Percentiles rank a stretch among this genome's conserved stretches.
Evolutionary conservation across 176 grass and related monocot genomes (phyloP).

Genomic region (Melocanna baccifera): DNA sequence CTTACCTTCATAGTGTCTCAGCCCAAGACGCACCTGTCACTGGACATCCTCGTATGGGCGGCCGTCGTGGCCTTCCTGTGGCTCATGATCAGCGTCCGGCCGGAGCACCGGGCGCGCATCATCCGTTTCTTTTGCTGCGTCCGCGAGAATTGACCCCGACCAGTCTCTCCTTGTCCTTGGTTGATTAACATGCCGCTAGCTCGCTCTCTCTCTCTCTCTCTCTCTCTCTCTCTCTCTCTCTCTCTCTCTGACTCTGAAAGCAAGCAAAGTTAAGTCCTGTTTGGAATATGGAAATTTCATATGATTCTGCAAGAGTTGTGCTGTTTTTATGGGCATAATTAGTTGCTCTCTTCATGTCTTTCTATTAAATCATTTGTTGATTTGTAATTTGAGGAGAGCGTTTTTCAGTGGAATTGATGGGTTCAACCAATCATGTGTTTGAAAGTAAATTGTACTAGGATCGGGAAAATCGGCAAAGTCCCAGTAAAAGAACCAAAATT

Average conservation of each 20-base stretch:
- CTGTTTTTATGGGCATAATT: not conserved
- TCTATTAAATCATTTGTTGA: too few species aligned
- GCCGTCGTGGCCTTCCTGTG: conserved; percentile 20
- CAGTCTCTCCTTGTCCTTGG: not conserved
- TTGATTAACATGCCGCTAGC: not conserved
- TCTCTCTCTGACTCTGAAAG: not conserved
- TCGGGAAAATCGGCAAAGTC: not conserved
- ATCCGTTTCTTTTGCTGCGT: not conserved
- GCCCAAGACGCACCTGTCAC: conserved; percentile 14
- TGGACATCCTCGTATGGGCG: conserved; percentile 25
- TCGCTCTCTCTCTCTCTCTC: too few species aligned
- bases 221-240: too few species aligned
- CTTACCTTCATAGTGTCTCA: conserved; percentile 40
- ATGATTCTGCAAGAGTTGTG: not conserved
- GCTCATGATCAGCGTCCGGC: not conserved
- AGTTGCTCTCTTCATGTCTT: not conserved
- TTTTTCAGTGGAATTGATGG: too few species aligned
- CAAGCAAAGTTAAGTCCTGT: not conserved
- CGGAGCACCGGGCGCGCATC: not conserved
- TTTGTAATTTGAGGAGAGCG: not conserved
- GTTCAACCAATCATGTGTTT: too few species aligned
- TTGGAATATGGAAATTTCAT: not conserved
- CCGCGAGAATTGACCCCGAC: not conserved
- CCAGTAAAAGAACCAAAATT: not conserved
- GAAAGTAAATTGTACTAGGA: too few species aligned